These are phyloP conservation scores for Fusarium sp. DNA, from an alignment of 2,329 filamentous ascomycete genomes.

Conservation along the genomic window DNA sequence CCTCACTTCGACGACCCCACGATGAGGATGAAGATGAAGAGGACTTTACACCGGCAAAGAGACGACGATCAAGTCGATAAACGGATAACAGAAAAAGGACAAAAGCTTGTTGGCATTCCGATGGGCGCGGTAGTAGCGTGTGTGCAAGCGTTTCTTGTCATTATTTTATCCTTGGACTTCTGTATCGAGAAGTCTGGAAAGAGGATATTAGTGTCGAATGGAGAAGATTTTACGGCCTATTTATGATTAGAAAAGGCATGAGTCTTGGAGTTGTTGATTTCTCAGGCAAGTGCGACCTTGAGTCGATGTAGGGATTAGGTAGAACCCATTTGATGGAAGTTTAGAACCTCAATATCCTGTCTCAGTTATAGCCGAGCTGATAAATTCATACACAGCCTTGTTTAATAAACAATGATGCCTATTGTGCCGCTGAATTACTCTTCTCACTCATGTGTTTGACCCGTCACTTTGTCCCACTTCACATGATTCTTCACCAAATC, in stretches of 20 bases:
- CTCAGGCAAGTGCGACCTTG: background rate
- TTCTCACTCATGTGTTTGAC: background rate
- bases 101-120: background rate
- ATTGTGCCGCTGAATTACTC: background rate
- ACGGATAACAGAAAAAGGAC: background rate
- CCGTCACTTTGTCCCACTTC: background rate
- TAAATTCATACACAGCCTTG: background rate
- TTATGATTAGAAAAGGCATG: constrained; percentile 4
- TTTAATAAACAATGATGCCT: background rate
- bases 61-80: constrained; percentile 41
- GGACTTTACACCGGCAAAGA: constrained; percentile 38
- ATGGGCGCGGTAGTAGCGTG: background rate
- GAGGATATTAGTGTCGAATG: background rate
- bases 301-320: background rate
- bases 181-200: background rate
- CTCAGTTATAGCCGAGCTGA: background rate
- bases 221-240: constrained; percentile 11
- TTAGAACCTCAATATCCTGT: background rate
- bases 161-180: background rate
- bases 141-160: constrained; percentile 6
- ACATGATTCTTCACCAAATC: background rate
- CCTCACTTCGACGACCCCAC: constrained; percentile 35
- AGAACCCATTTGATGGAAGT: too few species aligned
- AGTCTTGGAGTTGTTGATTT: constrained; percentile 7
- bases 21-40: constrained; percentile 39